Evolutionary conservation across 2,329 filamentous ascomycete species (phyloP), one percentile per base, ranked within the genome.

Genomic region (Xylariomycetidae sp.): DNA sequence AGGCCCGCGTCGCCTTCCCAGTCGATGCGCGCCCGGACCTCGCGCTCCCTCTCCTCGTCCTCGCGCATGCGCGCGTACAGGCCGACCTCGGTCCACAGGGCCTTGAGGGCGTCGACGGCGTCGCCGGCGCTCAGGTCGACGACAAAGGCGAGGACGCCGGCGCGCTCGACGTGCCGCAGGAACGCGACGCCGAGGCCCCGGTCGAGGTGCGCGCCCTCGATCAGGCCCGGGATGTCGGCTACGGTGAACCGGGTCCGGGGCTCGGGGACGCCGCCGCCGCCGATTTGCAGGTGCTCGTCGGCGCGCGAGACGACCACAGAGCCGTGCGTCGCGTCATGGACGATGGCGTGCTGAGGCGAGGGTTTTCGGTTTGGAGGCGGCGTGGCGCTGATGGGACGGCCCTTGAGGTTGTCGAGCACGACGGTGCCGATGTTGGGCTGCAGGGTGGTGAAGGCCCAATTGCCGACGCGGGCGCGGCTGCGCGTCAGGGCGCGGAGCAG

Each of bases 391-490:
- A 74, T 36, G 2, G 88, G 87, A 0, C 86, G 78, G 3, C 89
- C 88, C 37, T 80, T 81, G 64, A 92, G 77, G 56, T 89, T 78
- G 59, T 98, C 92, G 9, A 98, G 74, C 11, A 97, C 83, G 6
- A 98, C 88, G 1, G 92, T 98, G 31, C 92, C 92, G 34, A 98
- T 94, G 48, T 94, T 96, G 3, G 92, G 92, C 48, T 89, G 83
- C 7, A 98, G 70, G 0, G 92, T 98, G 3, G 92, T 98, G 58
- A 98, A 98, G 8, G 88, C 90, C 92, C 92, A 98, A 57, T 85
- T 82, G 25, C 92, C 92, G 18, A 98, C 80, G 25, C 92, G 78
- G 2, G 92, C 87, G 39, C 88, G 82, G 56, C 86, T 94, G 58
- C 89, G 89, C 50, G 82, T 94, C 49, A 98, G 67, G 3, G 89